These are phyloP conservation scores for Fusarium subglutinans DNA, from an alignment of 2,329 filamentous ascomycete species.

Conservation along the genomic window DNA sequence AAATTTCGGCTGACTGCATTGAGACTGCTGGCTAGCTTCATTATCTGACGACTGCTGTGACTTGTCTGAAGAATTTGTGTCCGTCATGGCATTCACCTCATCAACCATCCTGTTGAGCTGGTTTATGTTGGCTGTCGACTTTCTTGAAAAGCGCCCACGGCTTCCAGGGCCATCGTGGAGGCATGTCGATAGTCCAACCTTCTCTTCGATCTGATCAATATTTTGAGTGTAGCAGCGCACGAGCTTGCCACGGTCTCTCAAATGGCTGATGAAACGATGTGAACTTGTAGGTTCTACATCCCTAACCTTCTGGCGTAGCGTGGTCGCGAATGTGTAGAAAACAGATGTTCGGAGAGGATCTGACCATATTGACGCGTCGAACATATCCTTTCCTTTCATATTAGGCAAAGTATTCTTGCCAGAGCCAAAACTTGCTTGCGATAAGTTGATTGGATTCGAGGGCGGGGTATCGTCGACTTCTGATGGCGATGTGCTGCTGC, in stretches of 20 bases:
- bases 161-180: slow-evolving; percentile 70
- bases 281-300: slow-evolving; percentile 71
- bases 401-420: slow-evolving; percentile 59
- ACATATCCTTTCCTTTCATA: slow-evolving; percentile 76
- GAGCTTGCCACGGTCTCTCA: slow-evolving; percentile 73
- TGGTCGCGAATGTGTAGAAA: slow-evolving; percentile 78
- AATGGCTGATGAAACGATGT: slow-evolving; percentile 73
- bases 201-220: slow-evolving; percentile 77
- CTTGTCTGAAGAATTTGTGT: slow-evolving; percentile 36
- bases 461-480: slow-evolving; percentile 57
- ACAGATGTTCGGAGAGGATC: slow-evolving; percentile 74
- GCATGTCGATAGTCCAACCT: slow-evolving; percentile 72
- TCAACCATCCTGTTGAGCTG: slow-evolving; percentile 52
- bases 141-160: slow-evolving; percentile 66
- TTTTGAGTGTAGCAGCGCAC: slow-evolving; percentile 80
- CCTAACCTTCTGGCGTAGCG: slow-evolving; percentile 69
- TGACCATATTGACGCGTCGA: slow-evolving; percentile 75
- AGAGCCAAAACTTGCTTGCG: slow-evolving; percentile 48
- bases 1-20: slow-evolving; percentile 21
- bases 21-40: slow-evolving; percentile 30
- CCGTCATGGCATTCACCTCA: slow-evolving; percentile 39
- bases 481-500: slow-evolving; percentile 53
- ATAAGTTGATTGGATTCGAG: slow-evolving; percentile 51
- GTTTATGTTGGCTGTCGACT: slow-evolving; percentile 49
- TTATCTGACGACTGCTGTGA: slow-evolving; percentile 30